Evolutionary conservation across 202 grass and related monocot species (phyloP), one percentile per base, ranked within the genome.

Genomic region (Tripidium arundinaceum): DNA sequence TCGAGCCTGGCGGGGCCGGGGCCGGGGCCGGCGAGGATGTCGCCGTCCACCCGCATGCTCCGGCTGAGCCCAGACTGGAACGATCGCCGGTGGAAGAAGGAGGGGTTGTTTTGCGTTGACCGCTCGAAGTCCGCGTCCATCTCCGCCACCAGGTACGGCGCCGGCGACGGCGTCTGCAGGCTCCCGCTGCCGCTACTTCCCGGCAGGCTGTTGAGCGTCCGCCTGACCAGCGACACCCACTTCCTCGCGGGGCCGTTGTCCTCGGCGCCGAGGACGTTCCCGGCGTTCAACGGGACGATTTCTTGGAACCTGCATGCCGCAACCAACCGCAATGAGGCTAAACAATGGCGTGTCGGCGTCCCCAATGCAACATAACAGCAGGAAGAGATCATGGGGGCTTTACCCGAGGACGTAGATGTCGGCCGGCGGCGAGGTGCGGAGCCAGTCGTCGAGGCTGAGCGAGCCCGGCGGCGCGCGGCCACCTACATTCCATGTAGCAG

Each of bases 351-450:
- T 2, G 29, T 22, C 26, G 26, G 47, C 45, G 14, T 18, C 0
- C 43, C 43, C 4, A n/a, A n/a, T n/a, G 31, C 10, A 46, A 70
- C 24, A 14, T 7, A 19, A 28, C 25, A 15, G 8, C 18, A 13
- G 29, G 33, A 40, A 22, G 18, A 12, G 59, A 29, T 1, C 34
- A 33, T 6, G 21, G 25, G 62, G 37, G 4, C 43, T 18, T 37
- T 87, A 97, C 94, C 94, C 94, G 47, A 97, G 86, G 72, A 97
- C 83, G 78, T 97, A 97, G 74, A 97, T 90, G 72, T 97, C 94
- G 18, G 94, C 89, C 21, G 94, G 91, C 62, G 94, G 94, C 57
- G 91, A 92, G 84, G 80, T 66, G 87, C 91, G 91, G 38, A 97
- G 89, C 94, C 91, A 97, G 69, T 97, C 94, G n/a, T 94, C 91